phyloP scores from a whole-genome alignment of 192 early-diverging fungal genomes.

The Martensiomyces pterosporus region DNA sequence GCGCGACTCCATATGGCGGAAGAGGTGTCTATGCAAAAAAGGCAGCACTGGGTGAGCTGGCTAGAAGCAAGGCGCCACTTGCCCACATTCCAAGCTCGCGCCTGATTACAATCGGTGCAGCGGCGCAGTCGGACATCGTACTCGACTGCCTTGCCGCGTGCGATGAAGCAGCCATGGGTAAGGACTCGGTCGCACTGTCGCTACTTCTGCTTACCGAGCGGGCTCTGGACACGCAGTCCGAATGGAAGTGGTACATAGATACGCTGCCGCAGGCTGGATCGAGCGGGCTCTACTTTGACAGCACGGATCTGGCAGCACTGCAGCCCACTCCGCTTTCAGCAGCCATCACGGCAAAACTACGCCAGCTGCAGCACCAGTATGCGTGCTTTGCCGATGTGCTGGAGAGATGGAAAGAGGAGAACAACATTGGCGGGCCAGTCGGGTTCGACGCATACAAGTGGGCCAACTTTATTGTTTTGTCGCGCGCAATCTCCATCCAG shows the following conservation, averaged over 20 bases:
- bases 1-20: neutral
- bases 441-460: constrained; percentile 24
- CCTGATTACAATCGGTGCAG: neutral
- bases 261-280: constrained; percentile 10
- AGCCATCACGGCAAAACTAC: constrained; percentile 22
- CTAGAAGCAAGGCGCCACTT: neutral
- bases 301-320: constrained; percentile 8
- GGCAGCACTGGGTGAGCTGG: neutral
- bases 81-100: neutral
- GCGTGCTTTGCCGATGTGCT: constrained; percentile 1
- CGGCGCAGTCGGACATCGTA: constrained; percentile 11
- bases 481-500: constrained; percentile 26
- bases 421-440: neutral
- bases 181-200: constrained; percentile 11
- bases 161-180: neutral
- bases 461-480: constrained; percentile 26
- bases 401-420: constrained; percentile 3
- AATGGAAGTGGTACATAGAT: constrained; percentile 25
- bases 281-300: constrained; percentile 14
- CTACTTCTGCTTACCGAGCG: constrained; percentile 27
- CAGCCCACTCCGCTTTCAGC: constrained; percentile 14
- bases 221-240: constrained; percentile 11
- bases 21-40: neutral
- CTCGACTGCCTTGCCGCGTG: constrained; percentile 8
- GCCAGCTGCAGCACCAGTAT: constrained; percentile 16